These are phyloP conservation scores for Neotropicomus parvogracilis DNA, from an alignment of 1,284 basidiomycete species.

Conservation along the genomic window DNA sequence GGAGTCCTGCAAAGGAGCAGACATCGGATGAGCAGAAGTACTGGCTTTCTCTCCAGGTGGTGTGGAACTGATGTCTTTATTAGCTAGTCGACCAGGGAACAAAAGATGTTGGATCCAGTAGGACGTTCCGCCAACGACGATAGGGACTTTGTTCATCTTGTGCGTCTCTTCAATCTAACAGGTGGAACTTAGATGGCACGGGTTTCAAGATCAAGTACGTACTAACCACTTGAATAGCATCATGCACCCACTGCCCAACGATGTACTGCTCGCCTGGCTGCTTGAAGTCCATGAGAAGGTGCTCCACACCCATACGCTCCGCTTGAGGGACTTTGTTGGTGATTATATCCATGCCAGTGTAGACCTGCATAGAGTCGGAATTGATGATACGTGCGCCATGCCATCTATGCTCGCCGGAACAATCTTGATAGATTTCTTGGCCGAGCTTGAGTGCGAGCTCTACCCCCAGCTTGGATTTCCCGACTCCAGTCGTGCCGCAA, in stretches of 20 bases:
- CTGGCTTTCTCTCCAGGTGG: background rate
- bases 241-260: conserved; percentile 81
- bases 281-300: conserved; percentile 88
- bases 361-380: conserved; percentile 98
- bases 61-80: conserved; percentile 9
- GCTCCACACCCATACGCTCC: conserved; percentile 81
- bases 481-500: conserved; percentile 94
- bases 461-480: conserved; percentile 92
- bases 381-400: conserved; percentile 79
- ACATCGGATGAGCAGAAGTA: conserved; percentile 3
- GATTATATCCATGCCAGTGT: conserved; percentile 89
- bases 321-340: conserved; percentile 88
- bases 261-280: conserved; percentile 83
- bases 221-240: conserved; percentile 68
- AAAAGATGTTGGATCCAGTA: conserved; percentile 97
- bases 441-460: conserved; percentile 72
- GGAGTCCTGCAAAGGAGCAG: conserved; percentile 33
- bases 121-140: conserved; percentile 92
- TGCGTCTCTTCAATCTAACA: conserved; percentile 70
- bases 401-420: conserved; percentile 41
- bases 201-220: background rate
- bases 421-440: conserved; percentile 19
- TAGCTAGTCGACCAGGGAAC: conserved; percentile 68
- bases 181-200: background rate
- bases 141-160: conserved; percentile 62